Conservation (phyloP, 78 protist genomes). For the Dictyostelium discoideum region DNA sequence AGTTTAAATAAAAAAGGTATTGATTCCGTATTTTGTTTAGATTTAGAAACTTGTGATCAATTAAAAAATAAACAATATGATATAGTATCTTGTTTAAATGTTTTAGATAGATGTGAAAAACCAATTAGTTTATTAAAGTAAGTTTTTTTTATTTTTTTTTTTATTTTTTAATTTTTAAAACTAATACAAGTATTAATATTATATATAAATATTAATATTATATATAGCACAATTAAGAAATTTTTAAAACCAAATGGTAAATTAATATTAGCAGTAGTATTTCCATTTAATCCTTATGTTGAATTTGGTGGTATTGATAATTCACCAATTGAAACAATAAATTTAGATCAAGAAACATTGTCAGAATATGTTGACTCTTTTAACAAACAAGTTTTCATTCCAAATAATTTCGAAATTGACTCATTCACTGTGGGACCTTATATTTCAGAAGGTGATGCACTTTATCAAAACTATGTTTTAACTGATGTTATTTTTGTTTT, state of each 20-base stretch:
- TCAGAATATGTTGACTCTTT: constrained; percentile 36
- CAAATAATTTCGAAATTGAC: constrained; percentile 42
- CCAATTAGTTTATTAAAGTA: constrained; percentile 68
- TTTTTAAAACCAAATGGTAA: constrained; percentile 51
- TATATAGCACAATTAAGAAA: neutral
- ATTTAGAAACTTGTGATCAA: neutral
- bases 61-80: constrained; percentile 21
- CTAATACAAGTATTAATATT: too few relatives aligned
- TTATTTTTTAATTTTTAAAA: too few relatives aligned
- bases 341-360: constrained; percentile 16
- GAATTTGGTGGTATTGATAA: constrained; percentile 78
- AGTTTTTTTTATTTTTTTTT: neutral
- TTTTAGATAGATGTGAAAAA: constrained; percentile 81
- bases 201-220: too few relatives aligned
- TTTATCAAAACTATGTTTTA: constrained; percentile 57
- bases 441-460: constrained; percentile 74
- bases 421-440: constrained; percentile 67
- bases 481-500: constrained; percentile 39
- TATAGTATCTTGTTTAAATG: constrained; percentile 68
- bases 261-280: constrained; percentile 75
- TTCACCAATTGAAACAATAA: constrained; percentile 22
- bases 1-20: constrained; percentile 52
- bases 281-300: constrained; percentile 80
- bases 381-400: constrained; percentile 46
- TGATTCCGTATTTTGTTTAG: constrained; percentile 11